Base-by-base conservation (phyloP, 805 yeast species). In the Yarrowia bubula region DNA sequence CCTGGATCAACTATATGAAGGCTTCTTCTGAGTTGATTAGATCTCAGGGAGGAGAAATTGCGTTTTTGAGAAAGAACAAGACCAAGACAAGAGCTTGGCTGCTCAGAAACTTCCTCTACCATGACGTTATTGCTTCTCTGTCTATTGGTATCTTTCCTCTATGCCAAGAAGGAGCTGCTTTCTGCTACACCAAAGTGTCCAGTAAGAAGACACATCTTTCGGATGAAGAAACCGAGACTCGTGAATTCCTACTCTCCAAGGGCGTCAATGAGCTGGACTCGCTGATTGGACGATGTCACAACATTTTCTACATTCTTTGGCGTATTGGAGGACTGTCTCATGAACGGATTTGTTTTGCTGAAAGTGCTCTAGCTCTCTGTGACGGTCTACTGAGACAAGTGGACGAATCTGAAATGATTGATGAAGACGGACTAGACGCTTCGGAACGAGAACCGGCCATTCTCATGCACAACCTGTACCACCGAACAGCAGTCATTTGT, bases 201-300 rank as follows among this genome's bases (percentile, higher is more conserved):
- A 55, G 61, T 11, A 39, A 41, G 14, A 55, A 55, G 61, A 55
- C 61, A 8, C 61, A 55, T 31, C 47, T 55, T 9, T 43, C 51
- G 4, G 50, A 43, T 22, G 64, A 58, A n/a, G 64, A 58, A n/a
- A 43, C 64, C 0, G 64, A 58, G 15, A 43, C 64, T 0, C 41
- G 64, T 0, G 64, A 58, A 14, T 58, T 58, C 18, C 43, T 58
- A 22, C 64, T 58, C 18, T 58, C 64, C 35, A 42, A 58, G 51
- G 64, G 64, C 43, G 64, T 58, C 51, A 58, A 58, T n/a, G 64
- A 58, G 64, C 64, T 58, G 33, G 64, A 58, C 43, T 58, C 64
- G 43, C 43, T 58, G 51, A 58, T 58, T 35, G 64, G 64, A 14
- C 32, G 64, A 14, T 58, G 64, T n/a, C 64, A 58, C 42, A 58